Base-by-base conservation (phyloP, 2,329 filamentous ascomycete genomes). In the Trichoderma sp. region DNA sequence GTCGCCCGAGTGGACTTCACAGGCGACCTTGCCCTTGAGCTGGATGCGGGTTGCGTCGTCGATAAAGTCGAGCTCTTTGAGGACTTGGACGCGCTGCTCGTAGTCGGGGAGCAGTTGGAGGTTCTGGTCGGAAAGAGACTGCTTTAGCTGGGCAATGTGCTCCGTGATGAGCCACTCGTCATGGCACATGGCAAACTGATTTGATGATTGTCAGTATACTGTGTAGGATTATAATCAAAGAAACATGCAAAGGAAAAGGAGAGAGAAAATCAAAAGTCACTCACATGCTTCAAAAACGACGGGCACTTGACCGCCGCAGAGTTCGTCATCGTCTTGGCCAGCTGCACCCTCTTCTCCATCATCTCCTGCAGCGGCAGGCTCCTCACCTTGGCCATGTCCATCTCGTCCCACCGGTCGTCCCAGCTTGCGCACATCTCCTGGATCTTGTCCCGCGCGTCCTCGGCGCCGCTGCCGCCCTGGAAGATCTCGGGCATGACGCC, bases 1-100 rank as follows among this genome's bases (percentile, higher is more conserved):
- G 77, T 98, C 95, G 21, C 94, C 94, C 0, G 95, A 97, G 80
- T 98, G 96, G 70, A 99, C 95, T 80, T 99, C 96, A 81, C 96
- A 99, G 5, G 96, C 96, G 26, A 99, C 96, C 79, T 98, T 98
- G 79, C 96, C 96, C 81, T 99, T 99, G 71, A 99, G 87, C 81
- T 96, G 92, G 49, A 99, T 96, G 26, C 95, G 90, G 5, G 90
- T 90, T 55, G 91, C 89, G 4, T 91, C 89, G 75, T 99, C 96
- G 73, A 99, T 91, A 78, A 99, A 99, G 5, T 89, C 91, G 8
- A 99, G 87, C 73, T 98, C 94, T 77, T 93, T 94, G 56, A 99
- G 86, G 0, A 99, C 96, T 71, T 91, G 89, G 46, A 98, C 93
- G 60, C 96, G 91, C 81, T 98, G 96, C 77, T 98, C 92, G 77